Percentiles rank a stretch among this genome's conserved stretches.
Conservation (phyloP, 495 filamentous ascomycete genomes). For the Astrothelium subdiscretum region DNA sequence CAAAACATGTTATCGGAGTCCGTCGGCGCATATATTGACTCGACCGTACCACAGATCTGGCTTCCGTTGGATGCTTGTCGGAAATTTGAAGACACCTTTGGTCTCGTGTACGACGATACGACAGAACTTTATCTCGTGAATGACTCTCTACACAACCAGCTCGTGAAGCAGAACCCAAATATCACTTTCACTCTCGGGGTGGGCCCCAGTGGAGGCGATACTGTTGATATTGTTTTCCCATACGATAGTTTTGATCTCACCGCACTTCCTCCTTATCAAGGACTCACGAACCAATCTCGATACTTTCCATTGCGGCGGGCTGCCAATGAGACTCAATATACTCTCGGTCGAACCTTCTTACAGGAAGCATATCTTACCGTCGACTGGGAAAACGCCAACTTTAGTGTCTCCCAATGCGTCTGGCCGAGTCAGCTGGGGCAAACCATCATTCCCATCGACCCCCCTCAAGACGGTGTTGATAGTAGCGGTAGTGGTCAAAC, state of each 20-base stretch:
- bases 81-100: slow-evolving; percentile 25
- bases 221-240: slow-evolving; percentile 22
- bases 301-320: slow-evolving; percentile 29
- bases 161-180: slow-evolving; percentile 19
- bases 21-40: slow-evolving; percentile 21
- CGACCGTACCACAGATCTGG: slow-evolving; percentile 26
- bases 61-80: slow-evolving; percentile 23
- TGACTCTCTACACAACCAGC: slow-evolving; percentile 18
- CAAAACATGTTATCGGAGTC: slow-evolving; percentile 18
- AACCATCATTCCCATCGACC: slow-evolving; percentile 22
- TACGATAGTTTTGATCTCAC: slow-evolving; percentile 26
- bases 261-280: slow-evolving; percentile 16
- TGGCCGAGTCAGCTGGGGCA: slow-evolving; percentile 9
- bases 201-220: slow-evolving; percentile 4
- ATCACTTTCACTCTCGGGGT: slow-evolving; percentile 25
- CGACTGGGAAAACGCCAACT: slow-evolving; percentile 22
- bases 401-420: slow-evolving; percentile 23
- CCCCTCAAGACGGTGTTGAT: slow-evolving; percentile 4
- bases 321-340: slow-evolving; percentile 22
- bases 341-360: slow-evolving; percentile 26
- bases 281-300: slow-evolving; percentile 12
- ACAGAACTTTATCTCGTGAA: slow-evolving; percentile 25
- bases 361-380: slow-evolving; percentile 26
- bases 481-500: neutral
- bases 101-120: slow-evolving; percentile 21